Percentiles rank a stretch among this genome's conserved stretches.
Evolutionary conservation across 495 filamentous ascomycete genomes (phyloP).

Genomic region (Xylaria sp.): DNA sequence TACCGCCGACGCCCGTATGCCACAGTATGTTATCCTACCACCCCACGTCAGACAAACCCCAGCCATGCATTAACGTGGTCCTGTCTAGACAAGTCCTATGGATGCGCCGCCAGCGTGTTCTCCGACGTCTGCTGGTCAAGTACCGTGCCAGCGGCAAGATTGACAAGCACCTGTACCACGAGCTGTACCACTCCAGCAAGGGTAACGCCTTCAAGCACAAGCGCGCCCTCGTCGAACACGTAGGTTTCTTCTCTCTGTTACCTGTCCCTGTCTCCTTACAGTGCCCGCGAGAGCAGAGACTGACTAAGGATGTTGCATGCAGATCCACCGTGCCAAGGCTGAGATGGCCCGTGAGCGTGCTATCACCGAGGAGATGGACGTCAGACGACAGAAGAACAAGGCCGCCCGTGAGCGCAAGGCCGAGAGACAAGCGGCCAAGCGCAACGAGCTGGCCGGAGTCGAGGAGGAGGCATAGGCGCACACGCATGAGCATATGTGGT

Average conservation of each 20-base stretch:
- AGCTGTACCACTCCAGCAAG: constrained; percentile 99
- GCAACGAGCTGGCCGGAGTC: constrained; percentile 76
- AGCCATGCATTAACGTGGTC: constrained; percentile 39
- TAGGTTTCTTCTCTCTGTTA: constrained; percentile 63
- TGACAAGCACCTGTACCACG: constrained; percentile 99
- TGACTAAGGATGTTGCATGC: constrained; percentile 35
- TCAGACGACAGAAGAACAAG: constrained; percentile 99
- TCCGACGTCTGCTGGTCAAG: constrained; percentile 98
- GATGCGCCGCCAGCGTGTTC: constrained; percentile 99
- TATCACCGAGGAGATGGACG: constrained; percentile 99
- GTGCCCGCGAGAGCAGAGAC: constrained; percentile 13
- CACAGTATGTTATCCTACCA: constrained; percentile 69
- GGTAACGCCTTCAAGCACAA: constrained; percentile 99
- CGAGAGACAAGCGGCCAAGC: constrained; percentile 88
- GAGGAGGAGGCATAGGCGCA: constrained; percentile 71
- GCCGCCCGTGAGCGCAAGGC: constrained; percentile 95
- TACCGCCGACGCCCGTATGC: constrained; percentile 99
- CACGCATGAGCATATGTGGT: constrained; percentile 25
- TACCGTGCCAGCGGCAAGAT: constrained; percentile 99
- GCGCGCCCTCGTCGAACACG: constrained; percentile 98
- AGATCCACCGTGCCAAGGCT: constrained; percentile 99
- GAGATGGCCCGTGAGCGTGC: constrained; percentile 93
- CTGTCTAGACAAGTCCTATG: constrained; percentile 84
- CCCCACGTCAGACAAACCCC: not conserved
- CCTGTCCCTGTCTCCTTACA: not conserved